phyloP scores from a whole-genome alignment of 2,329 filamentous ascomycete genomes.

The Arthrocladium fulminans region DNA sequence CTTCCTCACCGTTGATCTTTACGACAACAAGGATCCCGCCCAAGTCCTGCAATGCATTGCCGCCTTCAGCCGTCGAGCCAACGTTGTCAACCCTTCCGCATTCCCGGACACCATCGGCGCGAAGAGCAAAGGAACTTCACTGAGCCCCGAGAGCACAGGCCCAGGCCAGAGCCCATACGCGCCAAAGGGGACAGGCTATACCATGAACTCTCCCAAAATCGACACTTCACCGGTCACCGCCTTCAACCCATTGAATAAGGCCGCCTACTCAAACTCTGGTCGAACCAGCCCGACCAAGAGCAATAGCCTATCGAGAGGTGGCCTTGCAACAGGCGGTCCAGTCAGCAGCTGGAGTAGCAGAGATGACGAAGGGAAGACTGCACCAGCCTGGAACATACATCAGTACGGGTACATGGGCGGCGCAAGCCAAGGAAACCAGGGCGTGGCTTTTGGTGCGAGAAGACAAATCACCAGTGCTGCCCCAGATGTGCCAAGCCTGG shows the following conservation, averaged over 20 bases:
- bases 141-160: constrained; percentile 59
- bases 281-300: constrained; percentile 51
- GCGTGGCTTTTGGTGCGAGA: constrained; percentile 81
- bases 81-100: constrained; percentile 60
- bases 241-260: constrained; percentile 37
- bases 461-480: constrained; percentile 82
- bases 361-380: constrained; percentile 67
- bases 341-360: constrained; percentile 88
- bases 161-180: not conserved
- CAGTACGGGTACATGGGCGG: constrained; percentile 99
- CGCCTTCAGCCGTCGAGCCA: constrained; percentile 81
- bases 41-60: constrained; percentile 89
- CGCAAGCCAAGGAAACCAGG: constrained; percentile 89
- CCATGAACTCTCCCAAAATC: constrained; percentile 31
- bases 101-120: constrained; percentile 72
- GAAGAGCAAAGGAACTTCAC: constrained; percentile 49
- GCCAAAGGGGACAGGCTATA: constrained; percentile 31
- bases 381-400: constrained; percentile 94
- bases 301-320: constrained; percentile 18
- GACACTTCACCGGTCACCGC: constrained; percentile 26
- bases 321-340: constrained; percentile 36
- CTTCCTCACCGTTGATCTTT: constrained; percentile 94
- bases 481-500: constrained; percentile 69
- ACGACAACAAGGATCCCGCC: constrained; percentile 88
- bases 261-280: constrained; percentile 34